These are phyloP conservation scores for Aspergillus pseudotamarii DNA, from an alignment of 2,329 filamentous ascomycete genomes.

Conservation along the genomic window DNA sequence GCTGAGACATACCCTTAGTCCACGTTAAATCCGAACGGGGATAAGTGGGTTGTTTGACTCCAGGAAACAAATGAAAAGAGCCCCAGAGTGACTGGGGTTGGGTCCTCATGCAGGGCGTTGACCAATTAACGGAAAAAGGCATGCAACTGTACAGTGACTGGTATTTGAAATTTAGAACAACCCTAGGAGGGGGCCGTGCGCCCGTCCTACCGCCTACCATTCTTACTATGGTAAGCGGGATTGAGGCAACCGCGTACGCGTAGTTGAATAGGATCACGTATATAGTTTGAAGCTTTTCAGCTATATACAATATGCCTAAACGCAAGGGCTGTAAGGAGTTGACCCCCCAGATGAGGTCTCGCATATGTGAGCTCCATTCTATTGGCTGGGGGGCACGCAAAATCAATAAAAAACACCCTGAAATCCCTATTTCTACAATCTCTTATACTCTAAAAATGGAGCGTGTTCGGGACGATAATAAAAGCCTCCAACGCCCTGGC, in stretches of 20 bases:
- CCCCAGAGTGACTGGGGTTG: neutral
- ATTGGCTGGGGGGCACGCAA: constrained; percentile 2
- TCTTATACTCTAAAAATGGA: no score
- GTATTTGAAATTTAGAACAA: no score
- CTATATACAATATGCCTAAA: no score
- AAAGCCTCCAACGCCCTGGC: no score
- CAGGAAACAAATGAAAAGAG: neutral
- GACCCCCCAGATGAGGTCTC: neutral
- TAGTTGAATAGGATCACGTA: no score
- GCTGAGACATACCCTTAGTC: neutral
- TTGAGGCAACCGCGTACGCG: no score
- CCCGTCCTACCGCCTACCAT: no score
- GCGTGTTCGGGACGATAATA: no score
- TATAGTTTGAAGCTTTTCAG: no score
- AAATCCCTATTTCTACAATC: constrained; percentile 2
- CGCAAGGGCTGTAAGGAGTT: neutral
- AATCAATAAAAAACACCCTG: neutral
- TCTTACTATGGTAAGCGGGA: no score
- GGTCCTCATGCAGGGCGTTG: neutral
- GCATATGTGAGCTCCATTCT: neutral
- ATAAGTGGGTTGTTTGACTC: neutral
- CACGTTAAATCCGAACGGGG: neutral
- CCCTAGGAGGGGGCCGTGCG: no score
- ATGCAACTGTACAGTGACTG: neutral
- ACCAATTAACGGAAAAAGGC: neutral